phyloP scores from a whole-genome alignment of 176 grass and related monocot species.

The Themeda triandra region DNA sequence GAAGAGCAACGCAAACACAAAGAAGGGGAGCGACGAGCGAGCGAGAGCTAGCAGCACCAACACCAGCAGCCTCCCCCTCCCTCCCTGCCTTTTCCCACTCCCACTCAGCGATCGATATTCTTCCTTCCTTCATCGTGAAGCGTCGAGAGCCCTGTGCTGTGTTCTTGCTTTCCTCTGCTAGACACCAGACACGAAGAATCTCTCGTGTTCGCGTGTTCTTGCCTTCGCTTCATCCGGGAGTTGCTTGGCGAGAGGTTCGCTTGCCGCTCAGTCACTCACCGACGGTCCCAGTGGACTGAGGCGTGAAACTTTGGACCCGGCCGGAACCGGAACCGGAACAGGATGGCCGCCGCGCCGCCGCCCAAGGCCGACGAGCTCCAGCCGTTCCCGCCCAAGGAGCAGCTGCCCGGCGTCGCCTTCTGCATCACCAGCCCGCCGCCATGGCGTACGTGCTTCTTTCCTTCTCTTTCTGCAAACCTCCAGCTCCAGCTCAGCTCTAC shows the following conservation, averaged over 20 bases:
- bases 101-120: background rate
- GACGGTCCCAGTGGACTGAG: background rate
- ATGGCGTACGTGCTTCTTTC: constrained; percentile 60
- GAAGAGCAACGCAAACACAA: no score
- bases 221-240: background rate
- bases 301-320: background rate
- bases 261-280: background rate
- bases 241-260: background rate
- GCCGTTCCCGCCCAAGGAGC: constrained; percentile 87
- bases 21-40: no score
- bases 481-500: background rate
- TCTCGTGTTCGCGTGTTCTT: background rate
- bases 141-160: background rate
- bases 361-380: constrained; percentile 93
- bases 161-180: background rate
- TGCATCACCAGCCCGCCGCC: constrained; percentile 96
- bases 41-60: no score
- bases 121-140: constrained; percentile 12
- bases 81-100: background rate
- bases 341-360: constrained; percentile 76
- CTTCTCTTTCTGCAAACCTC: background rate
- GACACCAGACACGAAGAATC: background rate
- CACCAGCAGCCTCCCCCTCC: background rate
- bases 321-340: constrained; percentile 6
- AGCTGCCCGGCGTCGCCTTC: constrained; percentile 68